Conservation (phyloP, 2,329 filamentous ascomycete genomes). For the Penicillium sumatraense region DNA sequence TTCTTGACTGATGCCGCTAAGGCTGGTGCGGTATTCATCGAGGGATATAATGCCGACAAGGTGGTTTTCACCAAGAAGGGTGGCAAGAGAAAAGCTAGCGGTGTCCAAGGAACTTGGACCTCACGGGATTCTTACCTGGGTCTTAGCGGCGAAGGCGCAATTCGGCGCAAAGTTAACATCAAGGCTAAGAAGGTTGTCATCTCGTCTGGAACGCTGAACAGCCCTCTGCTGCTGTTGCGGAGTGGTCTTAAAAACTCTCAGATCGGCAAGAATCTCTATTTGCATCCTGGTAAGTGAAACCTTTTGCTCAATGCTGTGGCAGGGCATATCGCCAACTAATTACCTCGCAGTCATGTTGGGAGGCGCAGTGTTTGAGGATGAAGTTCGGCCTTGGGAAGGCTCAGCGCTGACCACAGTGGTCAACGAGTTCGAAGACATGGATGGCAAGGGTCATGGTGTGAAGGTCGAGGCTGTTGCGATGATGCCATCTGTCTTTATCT, state of each 20-base stretch:
- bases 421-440: slow-evolving; percentile 77
- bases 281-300: slow-evolving; percentile 73
- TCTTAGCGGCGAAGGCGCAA: slow-evolving; percentile 55
- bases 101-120: slow-evolving; percentile 76
- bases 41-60: slow-evolving; percentile 75
- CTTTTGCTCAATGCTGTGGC: slow-evolving; percentile 2
- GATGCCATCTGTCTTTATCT: slow-evolving; percentile 69
- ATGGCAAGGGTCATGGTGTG: slow-evolving; percentile 77
- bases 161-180: slow-evolving; percentile 68
- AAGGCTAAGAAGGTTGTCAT: slow-evolving; percentile 81
- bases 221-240: slow-evolving; percentile 73
- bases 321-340: not conserved
- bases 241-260: slow-evolving; percentile 82
- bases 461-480: slow-evolving; percentile 81
- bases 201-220: slow-evolving; percentile 76
- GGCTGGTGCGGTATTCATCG: slow-evolving; percentile 79
- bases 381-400: slow-evolving; percentile 74
- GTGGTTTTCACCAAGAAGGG: slow-evolving; percentile 66
- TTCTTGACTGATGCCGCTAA: slow-evolving; percentile 80
- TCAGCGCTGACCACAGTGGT: slow-evolving; percentile 80
- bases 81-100: slow-evolving; percentile 64
- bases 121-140: slow-evolving; percentile 68
- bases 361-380: slow-evolving; percentile 68
- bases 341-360: slow-evolving; percentile 44
- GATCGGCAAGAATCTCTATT: slow-evolving; percentile 78